phyloP scores from a whole-genome alignment of 257 asterid genomes.

The Capsicum pubescens region DNA sequence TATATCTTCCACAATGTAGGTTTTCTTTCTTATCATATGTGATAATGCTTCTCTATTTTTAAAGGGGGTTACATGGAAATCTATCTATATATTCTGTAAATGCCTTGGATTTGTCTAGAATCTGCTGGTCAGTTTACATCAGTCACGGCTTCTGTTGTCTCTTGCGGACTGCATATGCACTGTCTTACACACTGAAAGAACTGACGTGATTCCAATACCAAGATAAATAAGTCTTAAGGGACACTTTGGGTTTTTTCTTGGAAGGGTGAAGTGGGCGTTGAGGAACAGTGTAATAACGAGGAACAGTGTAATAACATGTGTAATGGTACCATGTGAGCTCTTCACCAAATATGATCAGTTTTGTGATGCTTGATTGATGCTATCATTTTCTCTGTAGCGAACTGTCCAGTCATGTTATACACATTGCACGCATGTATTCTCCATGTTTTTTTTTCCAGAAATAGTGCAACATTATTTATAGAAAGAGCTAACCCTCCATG shows the following conservation, averaged over 20 bases:
- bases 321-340: slow-evolving; percentile 3
- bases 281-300: slow-evolving; percentile 24
- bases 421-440: slow-evolving; percentile 20
- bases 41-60: not conserved
- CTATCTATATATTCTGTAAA: not conserved
- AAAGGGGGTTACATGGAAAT: not conserved
- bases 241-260: not conserved
- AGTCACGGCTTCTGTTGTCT: slow-evolving; percentile 14
- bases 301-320: slow-evolving; percentile 24
- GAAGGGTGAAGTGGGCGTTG: not conserved
- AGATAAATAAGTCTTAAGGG: slow-evolving; percentile 16
- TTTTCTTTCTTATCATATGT: slow-evolving; percentile 34
- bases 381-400: not conserved
- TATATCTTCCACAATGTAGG: slow-evolving; percentile 91
- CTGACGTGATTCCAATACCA: slow-evolving; percentile 11
- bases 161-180: slow-evolving; percentile 1
- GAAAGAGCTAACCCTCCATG: slow-evolving; percentile 30
- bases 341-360: not conserved
- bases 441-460: slow-evolving; percentile 19
- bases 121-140: not conserved
- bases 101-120: slow-evolving; percentile 10
- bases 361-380: slow-evolving; percentile 24
- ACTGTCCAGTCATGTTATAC: slow-evolving; percentile 13
- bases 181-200: slow-evolving; percentile 18
- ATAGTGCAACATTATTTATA: slow-evolving; percentile 24